These are phyloP conservation scores for Aspergillus fumigatus DNA, from an alignment of 2,329 filamentous ascomycete genomes.

Conservation along the genomic window DNA sequence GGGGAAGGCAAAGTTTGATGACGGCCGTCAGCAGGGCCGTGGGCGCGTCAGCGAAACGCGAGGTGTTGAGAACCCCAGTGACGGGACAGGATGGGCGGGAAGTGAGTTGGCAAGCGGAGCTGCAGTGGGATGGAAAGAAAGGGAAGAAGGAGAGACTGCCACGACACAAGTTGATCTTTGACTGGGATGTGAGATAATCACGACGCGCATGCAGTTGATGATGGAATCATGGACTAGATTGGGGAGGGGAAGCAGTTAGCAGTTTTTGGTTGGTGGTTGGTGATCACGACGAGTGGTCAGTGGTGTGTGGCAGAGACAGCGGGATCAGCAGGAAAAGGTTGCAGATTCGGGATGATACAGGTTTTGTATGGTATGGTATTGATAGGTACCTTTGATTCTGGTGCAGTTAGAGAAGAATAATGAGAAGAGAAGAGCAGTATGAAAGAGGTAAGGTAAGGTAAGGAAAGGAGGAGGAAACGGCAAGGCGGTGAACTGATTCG, in stretches of 20 bases:
- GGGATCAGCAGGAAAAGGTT: conserved; percentile 22
- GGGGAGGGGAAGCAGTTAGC: conserved; percentile 21
- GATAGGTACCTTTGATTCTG: too few species aligned
- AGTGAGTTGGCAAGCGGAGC: conserved; percentile 10
- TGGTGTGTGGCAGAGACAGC: conserved; percentile 10
- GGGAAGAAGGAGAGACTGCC: conserved; percentile 11
- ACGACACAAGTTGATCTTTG: conserved; percentile 17
- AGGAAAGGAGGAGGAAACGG: background rate
- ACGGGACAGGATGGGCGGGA: conserved; percentile 9
- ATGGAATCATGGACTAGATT: conserved; percentile 16
- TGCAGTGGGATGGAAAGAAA: conserved; percentile 11
- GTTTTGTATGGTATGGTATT: too few species aligned
- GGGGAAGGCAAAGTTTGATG: conserved; percentile 13
- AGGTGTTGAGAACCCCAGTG: conserved; percentile 14
- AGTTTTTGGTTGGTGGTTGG: background rate
- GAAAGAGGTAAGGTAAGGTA: background rate
- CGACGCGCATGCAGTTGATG: conserved; percentile 26
- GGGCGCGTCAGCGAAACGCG: conserved; percentile 31
- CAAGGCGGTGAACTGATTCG: background rate
- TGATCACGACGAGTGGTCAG: background rate
- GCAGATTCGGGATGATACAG: too few species aligned
- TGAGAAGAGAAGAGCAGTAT: too few species aligned
- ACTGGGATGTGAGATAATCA: conserved; percentile 9
- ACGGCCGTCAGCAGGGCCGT: conserved; percentile 28
- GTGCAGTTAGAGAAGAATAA: too few species aligned